Base-by-base conservation (phyloP, 1,139 yeast genomes). In the Saccharomyces hybrid region DNA sequence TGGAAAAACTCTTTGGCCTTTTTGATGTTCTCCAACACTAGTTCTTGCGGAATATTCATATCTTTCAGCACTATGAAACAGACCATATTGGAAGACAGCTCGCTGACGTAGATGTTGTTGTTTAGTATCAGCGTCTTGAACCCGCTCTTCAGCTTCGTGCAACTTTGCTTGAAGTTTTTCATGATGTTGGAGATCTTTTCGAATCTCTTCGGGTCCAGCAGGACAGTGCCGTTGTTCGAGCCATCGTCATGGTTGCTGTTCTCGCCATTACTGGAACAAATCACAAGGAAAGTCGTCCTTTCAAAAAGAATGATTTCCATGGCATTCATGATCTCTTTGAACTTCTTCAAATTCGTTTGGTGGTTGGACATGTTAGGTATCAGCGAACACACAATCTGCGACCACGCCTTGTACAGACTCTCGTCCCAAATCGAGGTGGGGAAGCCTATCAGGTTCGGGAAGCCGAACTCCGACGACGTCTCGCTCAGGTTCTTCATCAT, bases 361-460 rank as follows among this genome's bases (percentile, higher is more conserved):
- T 90, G 88, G 16, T 83, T 73, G 51, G 82, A 79, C 82, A 93
- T 91, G 68, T 95, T 93, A 8, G 99, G 98, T 57, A 93, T 91
- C 62, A 93, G 77, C 2, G 97, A 87, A 67, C 98, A 90, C 41
- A 93, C 98, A 58, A 93, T 93, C 54, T 86, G 88, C 3, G 97
- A 88, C 99, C 99, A 93, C 0, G 99, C 99, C 70, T 87, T 88
- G 71, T 91, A 93, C 59, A 93, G 77, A 66, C 95, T 84, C 71
- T 93, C 99, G 71, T 93, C 98, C 99, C 99, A 93, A 57, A 93
- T 93, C 3, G 97, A 88, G 0, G 99, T 93, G 5, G 97, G 93
- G 68, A 90, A 91, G 7, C 98, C 97, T n/a, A 81, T 80, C 48
- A 90, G 75, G 55, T 82, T 77, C 2, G 69, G 69, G 72, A 89